Conservation (phyloP, 2,329 filamentous ascomycete species). For the Penicillium thymicola region DNA sequence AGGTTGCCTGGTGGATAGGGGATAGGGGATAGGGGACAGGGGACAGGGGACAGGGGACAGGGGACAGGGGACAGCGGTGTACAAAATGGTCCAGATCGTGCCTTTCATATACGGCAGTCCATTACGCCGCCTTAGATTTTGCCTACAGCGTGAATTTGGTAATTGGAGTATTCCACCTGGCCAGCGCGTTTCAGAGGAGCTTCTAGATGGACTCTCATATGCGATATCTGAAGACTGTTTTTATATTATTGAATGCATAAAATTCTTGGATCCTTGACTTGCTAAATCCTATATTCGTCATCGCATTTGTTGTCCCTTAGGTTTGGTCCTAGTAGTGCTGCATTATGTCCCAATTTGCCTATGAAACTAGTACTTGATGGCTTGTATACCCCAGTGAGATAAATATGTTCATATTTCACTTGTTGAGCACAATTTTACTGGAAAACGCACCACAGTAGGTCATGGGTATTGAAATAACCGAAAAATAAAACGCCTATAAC, state of each 20-base stretch:
- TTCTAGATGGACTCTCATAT: background rate
- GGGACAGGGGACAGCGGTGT: no score
- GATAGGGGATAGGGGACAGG: no score
- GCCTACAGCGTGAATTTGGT: no score
- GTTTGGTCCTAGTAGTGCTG: no score
- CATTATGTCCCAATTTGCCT: background rate
- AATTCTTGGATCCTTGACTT: background rate
- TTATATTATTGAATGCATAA: background rate
- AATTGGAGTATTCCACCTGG: no score
- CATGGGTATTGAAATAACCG: background rate
- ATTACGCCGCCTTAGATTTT: background rate
- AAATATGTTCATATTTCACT: background rate
- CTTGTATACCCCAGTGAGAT: background rate
- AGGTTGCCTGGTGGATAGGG: no score
- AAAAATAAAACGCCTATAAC: background rate
- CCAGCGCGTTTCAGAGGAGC: no score
- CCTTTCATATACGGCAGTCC: background rate
- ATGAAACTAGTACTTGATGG: background rate
- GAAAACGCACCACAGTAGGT: background rate
- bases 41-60: no score
- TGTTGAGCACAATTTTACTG: no score
- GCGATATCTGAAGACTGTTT: background rate
- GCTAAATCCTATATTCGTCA: background rate
- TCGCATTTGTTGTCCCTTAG: background rate
- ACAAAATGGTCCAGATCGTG: background rate